phyloP scores from a whole-genome alignment of 2,329 filamentous ascomycete species.

The Fusarium globosum region DNA sequence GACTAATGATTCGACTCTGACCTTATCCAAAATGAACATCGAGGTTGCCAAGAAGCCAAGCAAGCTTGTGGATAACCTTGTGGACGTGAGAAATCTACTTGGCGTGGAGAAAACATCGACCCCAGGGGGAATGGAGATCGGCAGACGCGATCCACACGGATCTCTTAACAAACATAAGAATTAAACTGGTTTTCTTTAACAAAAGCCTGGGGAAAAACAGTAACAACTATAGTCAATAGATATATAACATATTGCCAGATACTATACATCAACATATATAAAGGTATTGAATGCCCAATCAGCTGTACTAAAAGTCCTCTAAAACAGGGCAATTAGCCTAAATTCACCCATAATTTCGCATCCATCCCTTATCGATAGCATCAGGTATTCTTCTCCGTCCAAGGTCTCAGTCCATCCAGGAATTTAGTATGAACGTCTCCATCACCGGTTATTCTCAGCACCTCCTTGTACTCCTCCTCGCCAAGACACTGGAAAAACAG shows the following conservation, averaged over 20 bases:
- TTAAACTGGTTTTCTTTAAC: accelerated
- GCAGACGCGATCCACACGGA: not conserved
- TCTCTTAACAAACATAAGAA: not conserved
- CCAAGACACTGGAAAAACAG: constrained; percentile 49
- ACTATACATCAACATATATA: not conserved
- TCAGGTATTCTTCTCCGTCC: constrained; percentile 26
- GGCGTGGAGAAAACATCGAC: not conserved
- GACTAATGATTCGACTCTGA: not conserved
- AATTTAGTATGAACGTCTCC: constrained; percentile 3
- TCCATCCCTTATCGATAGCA: not conserved
- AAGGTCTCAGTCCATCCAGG: constrained; percentile 12
- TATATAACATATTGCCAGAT: not conserved
- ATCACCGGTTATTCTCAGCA: constrained; percentile 23
- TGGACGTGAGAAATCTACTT: not conserved
- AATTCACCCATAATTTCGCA: not conserved
- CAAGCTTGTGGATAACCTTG: too few relatives aligned
- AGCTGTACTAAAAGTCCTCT: accelerated
- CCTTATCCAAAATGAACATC: not conserved
- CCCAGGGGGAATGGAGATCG: not conserved
- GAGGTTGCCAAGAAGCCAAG: not conserved
- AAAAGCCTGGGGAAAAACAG: not conserved
- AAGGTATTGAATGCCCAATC: not conserved
- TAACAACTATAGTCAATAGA: not conserved
- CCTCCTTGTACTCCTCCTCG: constrained; percentile 20
- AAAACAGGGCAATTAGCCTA: not conserved